These are phyloP conservation scores for Chlamydomonas schloesseri DNA, from an alignment of 139 green algal genomes.

Conservation along the genomic window DNA sequence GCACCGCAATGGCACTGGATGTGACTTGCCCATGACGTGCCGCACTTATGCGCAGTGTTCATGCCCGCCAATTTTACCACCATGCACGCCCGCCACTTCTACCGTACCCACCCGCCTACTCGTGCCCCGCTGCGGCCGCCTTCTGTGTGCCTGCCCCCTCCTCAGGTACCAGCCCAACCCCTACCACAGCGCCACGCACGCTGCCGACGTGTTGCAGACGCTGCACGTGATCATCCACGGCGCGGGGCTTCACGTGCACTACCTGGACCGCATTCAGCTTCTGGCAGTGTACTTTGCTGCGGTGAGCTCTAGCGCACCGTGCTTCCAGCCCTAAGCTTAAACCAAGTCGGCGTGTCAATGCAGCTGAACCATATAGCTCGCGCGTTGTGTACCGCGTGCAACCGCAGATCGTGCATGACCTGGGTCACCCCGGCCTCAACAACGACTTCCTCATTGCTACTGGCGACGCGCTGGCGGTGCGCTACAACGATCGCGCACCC, in stretches of 20 bases:
- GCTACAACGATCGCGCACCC: not conserved
- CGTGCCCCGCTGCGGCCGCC: no score
- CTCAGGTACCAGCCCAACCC: slow-evolving; percentile 47
- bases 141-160: no score
- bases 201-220: slow-evolving; percentile 62
- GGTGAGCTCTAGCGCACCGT: not conserved
- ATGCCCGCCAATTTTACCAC: no score
- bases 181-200: slow-evolving; percentile 69
- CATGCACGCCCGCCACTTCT: no score
- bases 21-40: no score
- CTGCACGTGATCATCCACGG: slow-evolving; percentile 57
- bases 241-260: slow-evolving; percentile 15
- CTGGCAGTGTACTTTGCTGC: slow-evolving; percentile 44
- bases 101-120: no score
- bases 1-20: no score
- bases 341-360: no score
- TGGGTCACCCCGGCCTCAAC: slow-evolving; percentile 55
- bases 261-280: slow-evolving; percentile 25
- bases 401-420: slow-evolving; percentile 31
- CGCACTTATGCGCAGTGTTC: no score
- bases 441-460: slow-evolving; percentile 60
- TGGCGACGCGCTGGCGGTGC: slow-evolving; percentile 19
- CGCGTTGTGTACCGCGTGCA: no score
- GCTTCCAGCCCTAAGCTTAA: no score
- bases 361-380: no score